phyloP scores from a whole-genome alignment of 2,329 filamentous ascomycete species.

The Colletotrichum sp. region DNA sequence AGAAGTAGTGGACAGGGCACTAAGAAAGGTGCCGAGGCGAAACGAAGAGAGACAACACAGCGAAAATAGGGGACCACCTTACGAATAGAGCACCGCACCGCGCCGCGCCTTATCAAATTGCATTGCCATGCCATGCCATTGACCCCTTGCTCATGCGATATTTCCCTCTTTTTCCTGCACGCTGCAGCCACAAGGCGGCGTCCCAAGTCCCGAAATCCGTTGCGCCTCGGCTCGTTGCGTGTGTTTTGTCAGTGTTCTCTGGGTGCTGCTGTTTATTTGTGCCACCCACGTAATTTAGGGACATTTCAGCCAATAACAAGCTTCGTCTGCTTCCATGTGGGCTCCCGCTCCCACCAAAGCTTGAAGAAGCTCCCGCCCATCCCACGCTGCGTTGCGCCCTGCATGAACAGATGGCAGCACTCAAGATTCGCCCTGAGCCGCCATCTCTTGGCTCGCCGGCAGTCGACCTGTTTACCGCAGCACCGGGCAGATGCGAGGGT shows the following conservation, averaged over 20 bases:
- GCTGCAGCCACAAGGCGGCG: not conserved
- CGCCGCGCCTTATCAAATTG: not conserved
- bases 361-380: not conserved
- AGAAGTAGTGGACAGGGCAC: not conserved
- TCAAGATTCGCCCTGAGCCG: not conserved
- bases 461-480: not conserved
- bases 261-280: not conserved
- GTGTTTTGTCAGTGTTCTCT: not conserved
- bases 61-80: not conserved
- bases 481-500: not conserved
- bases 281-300: slow-evolving; percentile 2
- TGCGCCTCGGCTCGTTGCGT: slow-evolving; percentile 7
- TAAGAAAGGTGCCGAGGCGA: slow-evolving; percentile 6
- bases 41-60: not conserved
- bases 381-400: not conserved
- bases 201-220: slow-evolving; percentile 14
- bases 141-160: not conserved
- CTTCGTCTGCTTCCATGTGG: not conserved
- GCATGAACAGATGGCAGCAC: not conserved
- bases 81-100: not conserved
- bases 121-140: not conserved
- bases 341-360: not conserved
- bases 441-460: slow-evolving; percentile 6
- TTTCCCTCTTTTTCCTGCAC: not conserved
- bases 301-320: not conserved